These are phyloP conservation scores for Medicago truncatula DNA, from an alignment of 306 rosid genomes.

Conservation along the genomic window DNA sequence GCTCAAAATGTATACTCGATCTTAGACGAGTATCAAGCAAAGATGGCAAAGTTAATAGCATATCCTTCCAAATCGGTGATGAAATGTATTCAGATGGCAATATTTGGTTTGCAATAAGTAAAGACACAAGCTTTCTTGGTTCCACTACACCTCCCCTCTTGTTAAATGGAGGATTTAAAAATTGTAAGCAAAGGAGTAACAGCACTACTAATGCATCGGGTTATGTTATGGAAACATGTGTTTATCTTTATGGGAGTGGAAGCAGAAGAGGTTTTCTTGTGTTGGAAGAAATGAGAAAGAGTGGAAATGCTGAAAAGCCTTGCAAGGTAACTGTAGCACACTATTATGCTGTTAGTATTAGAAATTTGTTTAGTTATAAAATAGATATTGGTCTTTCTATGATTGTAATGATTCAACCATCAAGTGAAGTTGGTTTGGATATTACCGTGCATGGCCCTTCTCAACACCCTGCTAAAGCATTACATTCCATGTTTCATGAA, in stretches of 20 bases:
- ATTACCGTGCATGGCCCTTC: not conserved
- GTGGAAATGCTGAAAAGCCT: not conserved
- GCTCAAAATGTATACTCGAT: not conserved
- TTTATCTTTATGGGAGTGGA: slow-evolving; percentile 6
- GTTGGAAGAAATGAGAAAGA: not conserved
- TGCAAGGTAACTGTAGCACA: slow-evolving; percentile 2
- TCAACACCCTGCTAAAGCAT: slow-evolving; percentile 8
- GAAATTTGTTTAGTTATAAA: not conserved
- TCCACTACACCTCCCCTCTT: not conserved
- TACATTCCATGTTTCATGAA: not conserved
- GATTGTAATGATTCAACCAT: not conserved
- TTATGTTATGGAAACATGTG: not conserved
- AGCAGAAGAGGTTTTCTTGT: not conserved
- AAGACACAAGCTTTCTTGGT: not conserved
- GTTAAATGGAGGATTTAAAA: not conserved
- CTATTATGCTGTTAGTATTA: not conserved
- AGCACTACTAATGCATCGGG: not conserved
- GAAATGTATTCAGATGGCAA: slow-evolving; percentile 2
- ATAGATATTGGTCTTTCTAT: slow-evolving; percentile 2
- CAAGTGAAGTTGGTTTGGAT: not conserved
- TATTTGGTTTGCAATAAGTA: not conserved
- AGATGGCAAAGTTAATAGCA: not conserved
- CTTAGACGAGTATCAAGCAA: not conserved
- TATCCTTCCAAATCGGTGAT: not conserved
- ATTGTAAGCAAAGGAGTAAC: not conserved